A percentile compares a stretch with the other conserved stretches of the same genome.
Evolutionary conservation across 495 filamentous ascomycete species (phyloP).

Genomic region (Aspergillus baeticus): DNA sequence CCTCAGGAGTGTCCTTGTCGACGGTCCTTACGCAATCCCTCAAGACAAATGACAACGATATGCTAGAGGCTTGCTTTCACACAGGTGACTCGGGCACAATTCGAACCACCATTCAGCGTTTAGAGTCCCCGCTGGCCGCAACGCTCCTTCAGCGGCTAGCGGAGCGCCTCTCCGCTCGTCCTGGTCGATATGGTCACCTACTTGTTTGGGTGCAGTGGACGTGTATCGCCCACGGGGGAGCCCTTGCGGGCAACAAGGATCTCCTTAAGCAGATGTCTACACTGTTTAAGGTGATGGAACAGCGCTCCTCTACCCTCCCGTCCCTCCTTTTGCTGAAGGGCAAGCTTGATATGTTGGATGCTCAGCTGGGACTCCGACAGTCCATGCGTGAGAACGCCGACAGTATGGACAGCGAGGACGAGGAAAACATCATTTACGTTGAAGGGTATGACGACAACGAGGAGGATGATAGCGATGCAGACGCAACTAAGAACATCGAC

Average conservation of each 20-base stretch:
- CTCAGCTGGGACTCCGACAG: conserved; percentile 78
- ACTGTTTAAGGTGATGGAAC: conserved; percentile 79
- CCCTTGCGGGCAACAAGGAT: conserved; percentile 77
- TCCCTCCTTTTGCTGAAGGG: conserved; percentile 86
- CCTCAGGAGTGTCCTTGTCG: conserved; percentile 76
- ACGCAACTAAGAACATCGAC: conserved; percentile 24
- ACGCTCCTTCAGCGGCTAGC: conserved; percentile 78
- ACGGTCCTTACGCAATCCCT: conserved; percentile 92
- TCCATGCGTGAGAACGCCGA: conserved; percentile 51
- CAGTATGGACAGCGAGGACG: conserved; percentile 61
- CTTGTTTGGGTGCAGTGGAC: conserved; percentile 97
- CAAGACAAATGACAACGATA: conserved; percentile 79
- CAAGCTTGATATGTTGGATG: conserved; percentile 85
- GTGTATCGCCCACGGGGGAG: conserved; percentile 90
- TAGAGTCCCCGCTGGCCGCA: conserved; percentile 79
- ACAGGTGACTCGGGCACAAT: conserved; percentile 71
- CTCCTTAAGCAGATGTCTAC: conserved; percentile 72
- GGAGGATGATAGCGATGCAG: conserved; percentile 43
- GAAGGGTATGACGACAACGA: conserved; percentile 67
- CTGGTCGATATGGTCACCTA: conserved; percentile 85
- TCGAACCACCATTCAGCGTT: conserved; percentile 81
- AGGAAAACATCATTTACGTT: conserved; percentile 80
- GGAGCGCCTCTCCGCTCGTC: conserved; percentile 80
- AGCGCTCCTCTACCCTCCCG: conserved; percentile 78
- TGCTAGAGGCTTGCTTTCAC: conserved; percentile 90